Evolutionary conservation across 805 yeast species (phyloP), one percentile per base, ranked within the genome.

Genomic region (Pichia sporocuriosa): DNA sequence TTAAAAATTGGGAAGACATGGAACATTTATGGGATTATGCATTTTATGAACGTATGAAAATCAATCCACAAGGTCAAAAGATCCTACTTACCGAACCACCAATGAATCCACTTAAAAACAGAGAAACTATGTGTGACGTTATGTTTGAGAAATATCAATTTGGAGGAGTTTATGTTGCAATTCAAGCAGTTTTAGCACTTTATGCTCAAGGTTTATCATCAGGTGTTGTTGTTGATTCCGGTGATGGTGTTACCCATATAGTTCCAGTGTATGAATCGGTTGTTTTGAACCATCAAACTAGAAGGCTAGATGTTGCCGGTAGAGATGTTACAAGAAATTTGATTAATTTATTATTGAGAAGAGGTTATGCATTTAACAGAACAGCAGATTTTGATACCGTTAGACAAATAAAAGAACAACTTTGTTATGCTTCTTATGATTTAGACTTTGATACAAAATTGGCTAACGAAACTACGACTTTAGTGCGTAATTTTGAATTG

Each of bases 341-440:
- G 65, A 89, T 93, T 65, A 93, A 83, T 56, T 70, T 93, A 51
- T 70, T 93, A 55, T 76, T 94, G 48, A 86, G 97, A 66, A 81
- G 97, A 54, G 98, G 98, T 35, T 93, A 93, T 63, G 96, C 97
- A 3, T 90, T 93, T 67, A 93, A 93, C 70, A 79, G 98, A 70
- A 89, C 96, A 32, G 97, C 98, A 9, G 98, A 93, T 69, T 94
- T 94, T 56, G 98, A 93, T 67, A 93, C 97, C 3, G 97, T 93
- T 35, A 86, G 98, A 59, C 96, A 88, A 67, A 90, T 93, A 59
- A 93, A 93, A 67, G 98, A 93, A 68, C 89, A 93, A 65, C 68
- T 87, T 56, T 88, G 97, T 65, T 93, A 93, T 61, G 96, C 93
- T 35, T 84, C 95, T 15, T 90, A 93, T 61, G 97, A 93, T 63